Conservation (phyloP, 192 early-diverging fungal species). For the Irineochytrium annulatum region DNA sequence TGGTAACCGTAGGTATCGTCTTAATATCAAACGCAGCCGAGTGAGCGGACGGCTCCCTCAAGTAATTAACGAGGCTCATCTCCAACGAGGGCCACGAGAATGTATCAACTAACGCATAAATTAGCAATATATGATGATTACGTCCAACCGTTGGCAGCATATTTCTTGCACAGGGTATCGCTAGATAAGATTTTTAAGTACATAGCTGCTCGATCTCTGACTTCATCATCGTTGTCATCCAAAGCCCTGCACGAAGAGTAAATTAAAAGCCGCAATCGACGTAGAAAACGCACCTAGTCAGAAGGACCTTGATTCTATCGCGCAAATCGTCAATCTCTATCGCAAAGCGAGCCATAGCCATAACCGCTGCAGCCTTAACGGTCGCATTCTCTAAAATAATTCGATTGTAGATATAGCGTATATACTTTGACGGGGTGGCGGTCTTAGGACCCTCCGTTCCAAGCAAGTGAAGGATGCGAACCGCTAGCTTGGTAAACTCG, state of each 20-base stretch:
- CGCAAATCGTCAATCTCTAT: constrained; percentile 74
- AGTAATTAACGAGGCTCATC: constrained; percentile 80
- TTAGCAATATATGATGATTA: constrained; percentile 1
- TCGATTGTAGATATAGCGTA: constrained; percentile 99
- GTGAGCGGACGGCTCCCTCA: constrained; percentile 59
- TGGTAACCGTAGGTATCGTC: constrained; percentile 75
- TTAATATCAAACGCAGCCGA: constrained; percentile 72
- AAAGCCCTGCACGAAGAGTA: constrained; percentile 63
- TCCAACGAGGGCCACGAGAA: constrained; percentile 84
- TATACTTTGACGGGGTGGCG: constrained; percentile 87
- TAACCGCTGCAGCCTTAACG: constrained; percentile 95
- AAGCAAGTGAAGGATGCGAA: constrained; percentile 90
- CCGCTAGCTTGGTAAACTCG: constrained; percentile 98
- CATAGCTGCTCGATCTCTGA: constrained; percentile 91
- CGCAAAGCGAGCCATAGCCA: constrained; percentile 90
- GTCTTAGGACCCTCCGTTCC: constrained; percentile 93
- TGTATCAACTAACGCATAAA: constrained; percentile 46
- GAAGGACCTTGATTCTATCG: constrained; percentile 62
- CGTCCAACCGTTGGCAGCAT: constrained; percentile 73
- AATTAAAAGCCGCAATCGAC: not conserved
- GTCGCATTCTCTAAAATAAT: constrained; percentile 96
- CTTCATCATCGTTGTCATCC: constrained; percentile 98
- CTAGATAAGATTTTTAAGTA: constrained; percentile 76
- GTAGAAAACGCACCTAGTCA: constrained; percentile 49
- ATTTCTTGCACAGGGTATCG: constrained; percentile 58